Evolutionary conservation across 805 yeast genomes (phyloP).

Genomic region (Pichia californica): DNA sequence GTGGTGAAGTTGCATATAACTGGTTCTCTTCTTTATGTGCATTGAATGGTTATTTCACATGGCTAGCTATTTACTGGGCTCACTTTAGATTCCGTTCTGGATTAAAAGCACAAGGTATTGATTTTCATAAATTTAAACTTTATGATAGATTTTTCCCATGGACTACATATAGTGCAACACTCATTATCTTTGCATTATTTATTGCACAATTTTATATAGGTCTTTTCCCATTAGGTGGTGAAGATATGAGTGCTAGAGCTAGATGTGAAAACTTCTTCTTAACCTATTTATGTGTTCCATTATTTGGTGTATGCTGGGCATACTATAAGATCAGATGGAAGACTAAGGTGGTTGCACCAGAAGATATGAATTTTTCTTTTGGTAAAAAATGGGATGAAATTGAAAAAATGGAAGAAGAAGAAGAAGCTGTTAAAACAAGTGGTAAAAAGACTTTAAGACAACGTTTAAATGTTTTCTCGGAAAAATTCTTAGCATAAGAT

Average conservation of each 20-base stretch:
- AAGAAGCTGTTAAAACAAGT: constrained; percentile 12
- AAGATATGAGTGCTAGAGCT: constrained; percentile 33
- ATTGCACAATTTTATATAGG: constrained; percentile 65
- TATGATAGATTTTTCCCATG: constrained; percentile 52
- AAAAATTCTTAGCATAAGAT: constrained; percentile 17
- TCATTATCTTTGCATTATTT: constrained; percentile 42
- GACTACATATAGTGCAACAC: constrained; percentile 32
- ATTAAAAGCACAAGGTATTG: constrained; percentile 45
- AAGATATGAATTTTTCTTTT: constrained; percentile 30
- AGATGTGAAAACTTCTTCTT: constrained; percentile 44
- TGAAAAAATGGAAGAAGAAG: constrained; percentile 12
- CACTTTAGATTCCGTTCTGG: constrained; percentile 54
- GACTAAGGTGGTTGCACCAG: constrained; percentile 26
- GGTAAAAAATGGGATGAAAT: constrained; percentile 27
- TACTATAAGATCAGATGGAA: constrained; percentile 51
- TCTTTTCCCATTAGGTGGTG: constrained; percentile 47
- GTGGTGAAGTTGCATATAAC: constrained; percentile 49
- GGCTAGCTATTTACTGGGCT: constrained; percentile 51
- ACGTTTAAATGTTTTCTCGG: constrained; percentile 12
- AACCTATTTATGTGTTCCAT: constrained; percentile 54
- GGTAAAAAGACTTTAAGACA: constrained; percentile 1
- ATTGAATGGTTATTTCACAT: constrained; percentile 55
- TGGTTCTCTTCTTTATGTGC: constrained; percentile 63
- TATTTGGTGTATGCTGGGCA: constrained; percentile 45
- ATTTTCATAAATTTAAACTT: constrained; percentile 30